phyloP scores from a whole-genome alignment of 2,329 filamentous ascomycete genomes.

The Hymenoscyphus fraxineus region DNA sequence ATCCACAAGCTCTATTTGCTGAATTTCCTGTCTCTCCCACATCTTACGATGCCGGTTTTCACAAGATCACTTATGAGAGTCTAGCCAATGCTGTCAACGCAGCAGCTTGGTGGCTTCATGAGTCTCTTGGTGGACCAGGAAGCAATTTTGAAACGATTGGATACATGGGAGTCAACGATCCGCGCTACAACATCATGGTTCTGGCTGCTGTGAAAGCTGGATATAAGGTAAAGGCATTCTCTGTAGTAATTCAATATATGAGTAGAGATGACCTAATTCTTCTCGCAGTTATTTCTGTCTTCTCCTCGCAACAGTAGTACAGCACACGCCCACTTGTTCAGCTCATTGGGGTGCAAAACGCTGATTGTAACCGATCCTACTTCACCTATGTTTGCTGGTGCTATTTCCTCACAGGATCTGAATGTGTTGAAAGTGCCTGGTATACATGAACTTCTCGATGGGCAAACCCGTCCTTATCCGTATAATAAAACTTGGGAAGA shows the following conservation, averaged over 20 bases:
- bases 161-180: constrained; percentile 39
- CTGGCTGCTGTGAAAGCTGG: constrained; percentile 12
- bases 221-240: constrained; percentile 8
- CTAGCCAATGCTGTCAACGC: constrained; percentile 26
- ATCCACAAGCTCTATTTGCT: constrained; percentile 14
- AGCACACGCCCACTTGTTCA: constrained; percentile 8
- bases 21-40: constrained; percentile 15
- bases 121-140: constrained; percentile 14
- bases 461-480: constrained; percentile 17
- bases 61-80: constrained; percentile 16
- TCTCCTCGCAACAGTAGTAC: constrained; percentile 11
- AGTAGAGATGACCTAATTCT: not conserved
- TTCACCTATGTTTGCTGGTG: not conserved
- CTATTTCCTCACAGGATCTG: not conserved
- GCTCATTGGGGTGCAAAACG: not conserved
- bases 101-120: constrained; percentile 23
- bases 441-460: constrained; percentile 8
- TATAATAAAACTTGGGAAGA: constrained; percentile 36
- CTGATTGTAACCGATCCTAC: constrained; percentile 2
- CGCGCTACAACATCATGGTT: constrained; percentile 7
- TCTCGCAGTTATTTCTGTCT: constrained; percentile 6
- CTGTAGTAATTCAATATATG: not conserved
- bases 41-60: constrained; percentile 16
- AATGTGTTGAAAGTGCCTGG: constrained; percentile 6
- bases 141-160: constrained; percentile 39